Percentiles rank a stretch among this genome's conserved stretches.
These are phyloP conservation scores for Lophiotrema nucula DNA, from an alignment of 495 filamentous ascomycete species.

Conservation along the genomic window DNA sequence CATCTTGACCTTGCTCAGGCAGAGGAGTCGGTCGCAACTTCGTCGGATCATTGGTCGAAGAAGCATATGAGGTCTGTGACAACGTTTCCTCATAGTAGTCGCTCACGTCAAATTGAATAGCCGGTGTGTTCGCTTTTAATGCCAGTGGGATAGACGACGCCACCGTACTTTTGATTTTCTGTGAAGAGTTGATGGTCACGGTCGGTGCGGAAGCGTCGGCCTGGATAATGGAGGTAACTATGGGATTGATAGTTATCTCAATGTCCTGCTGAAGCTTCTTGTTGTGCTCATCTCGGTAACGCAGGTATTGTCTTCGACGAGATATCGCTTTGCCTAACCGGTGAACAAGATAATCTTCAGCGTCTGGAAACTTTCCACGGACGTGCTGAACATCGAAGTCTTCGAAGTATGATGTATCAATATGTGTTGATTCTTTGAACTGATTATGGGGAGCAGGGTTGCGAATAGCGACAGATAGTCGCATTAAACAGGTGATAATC, in stretches of 20 bases:
- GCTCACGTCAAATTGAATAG: background rate
- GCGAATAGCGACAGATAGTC: slow-evolving; percentile 17
- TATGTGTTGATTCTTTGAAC: slow-evolving; percentile 6
- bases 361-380: slow-evolving; percentile 9
- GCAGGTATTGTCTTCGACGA: slow-evolving; percentile 17
- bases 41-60: slow-evolving; percentile 1
- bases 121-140: background rate
- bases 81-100: slow-evolving; percentile 13
- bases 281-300: slow-evolving; percentile 10
- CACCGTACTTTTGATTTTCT: slow-evolving; percentile 15
- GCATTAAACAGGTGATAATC: slow-evolving; percentile 23
- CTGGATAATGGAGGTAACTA: background rate
- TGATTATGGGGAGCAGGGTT: slow-evolving; percentile 22
- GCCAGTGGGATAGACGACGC: slow-evolving; percentile 15
- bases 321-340: slow-evolving; percentile 20
- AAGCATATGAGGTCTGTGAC: slow-evolving; percentile 16
- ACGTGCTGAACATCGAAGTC: slow-evolving; percentile 15
- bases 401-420: slow-evolving; percentile 14
- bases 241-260: background rate
- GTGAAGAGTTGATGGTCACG: background rate
- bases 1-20: slow-evolving; percentile 14
- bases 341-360: slow-evolving; percentile 5
- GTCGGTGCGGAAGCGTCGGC: background rate
- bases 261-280: slow-evolving; percentile 9
- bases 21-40: slow-evolving; percentile 17